Evolutionary conservation across 2,329 filamentous ascomycete genomes (phyloP), one percentile per base, ranked within the genome.

Genomic region (Pseudogymnoascus sp.): DNA sequence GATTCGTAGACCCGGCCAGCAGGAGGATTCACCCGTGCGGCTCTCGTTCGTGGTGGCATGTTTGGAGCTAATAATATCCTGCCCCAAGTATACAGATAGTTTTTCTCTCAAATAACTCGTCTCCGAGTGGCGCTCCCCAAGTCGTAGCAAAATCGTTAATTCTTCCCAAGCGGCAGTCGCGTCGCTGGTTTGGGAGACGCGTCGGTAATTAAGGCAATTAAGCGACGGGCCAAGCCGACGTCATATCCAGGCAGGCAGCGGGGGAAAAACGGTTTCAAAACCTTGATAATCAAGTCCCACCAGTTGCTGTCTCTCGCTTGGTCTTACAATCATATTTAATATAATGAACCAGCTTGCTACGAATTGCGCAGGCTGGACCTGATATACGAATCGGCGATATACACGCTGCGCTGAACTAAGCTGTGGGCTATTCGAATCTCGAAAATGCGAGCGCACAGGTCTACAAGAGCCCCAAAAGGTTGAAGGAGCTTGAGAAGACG

Each of bases 141-240:
- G 47, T 54, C 28, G 28, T 33, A 54, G 39, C 22, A 57, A 60
- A 30, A n/a, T 36, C 28, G 35, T 8, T 47, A n/a, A 28, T 60
- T 36, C n/a, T 41, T 57, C 9, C 4, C 30, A 30, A 20, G 30
- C 41, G 14, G 22, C 28, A 50, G 41, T 60, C 35, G 58, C 58
- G 58, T 43, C 38, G n/a, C 20, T 60, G 47, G 28, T 38, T 58
- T 25, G 57, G 57, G 57, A 58, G 57, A 58, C 57, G 57, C 57
- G 57, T 58, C 6, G 16, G 47, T 14, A 54, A 30, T 54, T 54
- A 18, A 54, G 16, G 47, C 18, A 54, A 33, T 54, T 54, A 54
- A 33, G 47, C 47, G 47, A 54, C 47, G 16, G 8, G 5, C 47
- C 47, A 54, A 54, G 47, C 11, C 47, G 28, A 54, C 47, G 47